A percentile compares a stretch with the other conserved stretches of the same genome.
These are phyloP conservation scores for Podospora sp. DNA, from an alignment of 495 filamentous ascomycete genomes.

Conservation along the genomic window DNA sequence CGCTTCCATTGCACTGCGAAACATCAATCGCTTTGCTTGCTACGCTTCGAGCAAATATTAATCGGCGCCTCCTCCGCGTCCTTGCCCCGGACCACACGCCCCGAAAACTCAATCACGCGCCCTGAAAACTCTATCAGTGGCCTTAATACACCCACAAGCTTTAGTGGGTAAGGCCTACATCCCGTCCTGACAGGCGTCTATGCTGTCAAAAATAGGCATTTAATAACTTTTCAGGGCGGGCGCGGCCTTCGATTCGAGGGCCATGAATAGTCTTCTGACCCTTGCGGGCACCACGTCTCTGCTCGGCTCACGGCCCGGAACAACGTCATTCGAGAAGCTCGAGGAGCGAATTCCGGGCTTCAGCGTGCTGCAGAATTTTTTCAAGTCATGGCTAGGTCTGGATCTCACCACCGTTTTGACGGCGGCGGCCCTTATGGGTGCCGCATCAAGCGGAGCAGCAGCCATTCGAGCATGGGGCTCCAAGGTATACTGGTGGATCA, in stretches of 20 bases:
- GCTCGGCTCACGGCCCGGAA: conserved; percentile 13
- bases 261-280: conserved; percentile 33
- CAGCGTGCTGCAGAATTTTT: conserved; percentile 29
- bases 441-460: conserved; percentile 30
- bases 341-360: conserved; percentile 34
- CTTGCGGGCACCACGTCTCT: conserved; percentile 33
- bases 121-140: too few relatives aligned
- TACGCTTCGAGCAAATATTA: neutral
- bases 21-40: neutral
- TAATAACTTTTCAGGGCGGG: too few relatives aligned
- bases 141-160: too few relatives aligned
- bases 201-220: too few relatives aligned
- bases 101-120: too few relatives aligned
- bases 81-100: too few relatives aligned
- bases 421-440: conserved; percentile 37
- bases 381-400: conserved; percentile 36
- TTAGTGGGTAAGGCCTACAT: too few relatives aligned
- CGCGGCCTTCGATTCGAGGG: too few relatives aligned
- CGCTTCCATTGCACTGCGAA: neutral
- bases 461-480: conserved; percentile 27
- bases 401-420: conserved; percentile 38
- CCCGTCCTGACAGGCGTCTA: too few relatives aligned
- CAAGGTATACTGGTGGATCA: conserved; percentile 45
- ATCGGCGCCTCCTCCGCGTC: neutral
- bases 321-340: conserved; percentile 24